Percentiles rank a stretch among this genome's conserved stretches.
Evolutionary conservation across 2,329 filamentous ascomycete species (phyloP).

Genomic region (Metarhizium humberi): DNA sequence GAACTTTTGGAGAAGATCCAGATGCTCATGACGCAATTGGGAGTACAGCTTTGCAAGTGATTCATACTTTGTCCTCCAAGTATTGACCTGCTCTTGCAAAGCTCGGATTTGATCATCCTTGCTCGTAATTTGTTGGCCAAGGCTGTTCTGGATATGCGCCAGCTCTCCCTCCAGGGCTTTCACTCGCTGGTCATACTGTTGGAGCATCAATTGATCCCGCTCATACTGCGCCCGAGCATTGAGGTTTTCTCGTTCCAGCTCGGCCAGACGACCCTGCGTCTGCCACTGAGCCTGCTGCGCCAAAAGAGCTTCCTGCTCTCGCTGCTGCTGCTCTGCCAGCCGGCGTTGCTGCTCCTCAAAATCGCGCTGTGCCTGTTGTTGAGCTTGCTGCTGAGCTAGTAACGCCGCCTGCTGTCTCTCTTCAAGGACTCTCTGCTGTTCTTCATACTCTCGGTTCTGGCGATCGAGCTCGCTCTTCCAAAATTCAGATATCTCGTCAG

Average conservation of each 20-base stretch:
- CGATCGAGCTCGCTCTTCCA: constrained; percentile 90
- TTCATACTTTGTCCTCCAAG: constrained; percentile 95
- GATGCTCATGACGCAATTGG: constrained; percentile 86
- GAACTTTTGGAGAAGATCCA: constrained; percentile 91
- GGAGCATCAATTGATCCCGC: constrained; percentile 91
- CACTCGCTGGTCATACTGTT: constrained; percentile 92
- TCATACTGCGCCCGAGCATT: constrained; percentile 93
- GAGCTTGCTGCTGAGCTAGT: constrained; percentile 70
- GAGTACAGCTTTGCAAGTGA: constrained; percentile 94
- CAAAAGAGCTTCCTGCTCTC: constrained; percentile 83
- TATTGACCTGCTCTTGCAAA: constrained; percentile 94
- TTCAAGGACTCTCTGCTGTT: constrained; percentile 81
- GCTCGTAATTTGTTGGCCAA: constrained; percentile 74
- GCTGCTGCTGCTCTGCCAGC: constrained; percentile 78
- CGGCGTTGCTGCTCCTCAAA: constrained; percentile 91
- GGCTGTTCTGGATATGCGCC: constrained; percentile 69
- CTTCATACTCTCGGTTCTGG: constrained; percentile 90
- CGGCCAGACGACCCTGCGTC: constrained; percentile 89
- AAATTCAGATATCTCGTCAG: constrained; percentile 93
- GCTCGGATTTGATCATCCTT: constrained; percentile 92
- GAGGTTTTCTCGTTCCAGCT: constrained; percentile 90
- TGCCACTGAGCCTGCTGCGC: constrained; percentile 87
- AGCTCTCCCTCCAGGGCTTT: constrained; percentile 89
- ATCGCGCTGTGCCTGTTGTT: constrained; percentile 80
- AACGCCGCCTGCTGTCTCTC: constrained; percentile 79